Percentiles rank a stretch among this genome's conserved stretches.
Conservation (phyloP, 2,329 filamentous ascomycete species). For the Hypoxylon sp. region DNA sequence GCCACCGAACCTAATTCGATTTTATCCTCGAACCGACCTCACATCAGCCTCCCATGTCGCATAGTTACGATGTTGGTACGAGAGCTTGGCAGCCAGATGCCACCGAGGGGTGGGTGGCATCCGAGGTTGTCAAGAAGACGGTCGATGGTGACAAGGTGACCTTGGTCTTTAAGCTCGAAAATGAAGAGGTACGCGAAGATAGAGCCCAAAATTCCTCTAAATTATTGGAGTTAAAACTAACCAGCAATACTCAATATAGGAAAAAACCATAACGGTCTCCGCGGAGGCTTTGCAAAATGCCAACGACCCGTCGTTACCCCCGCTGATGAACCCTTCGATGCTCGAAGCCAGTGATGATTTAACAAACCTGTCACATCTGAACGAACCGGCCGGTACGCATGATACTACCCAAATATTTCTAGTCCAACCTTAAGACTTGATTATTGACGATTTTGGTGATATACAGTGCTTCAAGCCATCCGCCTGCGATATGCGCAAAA, state of each 20-base stretch:
- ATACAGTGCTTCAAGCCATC: constrained; percentile 92
- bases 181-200: constrained; percentile 80
- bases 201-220: not conserved
- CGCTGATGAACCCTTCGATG: constrained; percentile 97
- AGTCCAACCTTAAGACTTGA: constrained; percentile 40
- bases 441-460: constrained; percentile 34
- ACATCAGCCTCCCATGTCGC: constrained; percentile 77
- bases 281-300: constrained; percentile 81
- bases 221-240: constrained; percentile 34
- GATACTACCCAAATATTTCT: constrained; percentile 6
- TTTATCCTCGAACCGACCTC: constrained; percentile 29
- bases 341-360: constrained; percentile 98
- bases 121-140: constrained; percentile 89
- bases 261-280: constrained; percentile 84
- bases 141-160: constrained; percentile 88
- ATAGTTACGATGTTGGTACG: constrained; percentile 95
- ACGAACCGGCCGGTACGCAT: constrained; percentile 88
- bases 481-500: constrained; percentile 97
- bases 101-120: constrained; percentile 97
- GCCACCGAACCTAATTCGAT: constrained; percentile 34
- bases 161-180: constrained; percentile 89
- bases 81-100: constrained; percentile 98
- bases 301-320: constrained; percentile 84
- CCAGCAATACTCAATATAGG: constrained; percentile 64
- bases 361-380: constrained; percentile 96